Conservation (phyloP, 108 stramenopile genomes). For the Epipyxis sp. region DNA sequence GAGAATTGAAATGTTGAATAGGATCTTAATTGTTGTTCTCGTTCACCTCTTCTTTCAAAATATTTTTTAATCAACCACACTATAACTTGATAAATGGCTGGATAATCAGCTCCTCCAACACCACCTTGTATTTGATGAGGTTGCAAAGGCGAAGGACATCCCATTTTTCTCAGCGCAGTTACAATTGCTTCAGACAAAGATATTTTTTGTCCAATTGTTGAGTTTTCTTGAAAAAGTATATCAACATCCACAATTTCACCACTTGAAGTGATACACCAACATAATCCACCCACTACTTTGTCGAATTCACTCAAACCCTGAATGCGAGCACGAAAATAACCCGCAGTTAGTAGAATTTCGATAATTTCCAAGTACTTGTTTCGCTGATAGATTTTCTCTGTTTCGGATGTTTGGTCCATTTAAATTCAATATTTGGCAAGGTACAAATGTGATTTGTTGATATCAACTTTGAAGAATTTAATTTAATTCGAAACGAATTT, state of each 20-base stretch:
- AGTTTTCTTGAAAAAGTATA: slow-evolving; percentile 36
- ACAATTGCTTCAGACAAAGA: slow-evolving; percentile 34
- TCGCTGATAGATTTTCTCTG: slow-evolving; percentile 24
- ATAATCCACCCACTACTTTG: slow-evolving; percentile 38
- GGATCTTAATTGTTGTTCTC: slow-evolving; percentile 26
- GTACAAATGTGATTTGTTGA: too few species aligned
- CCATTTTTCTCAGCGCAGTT: slow-evolving; percentile 36
- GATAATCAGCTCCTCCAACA: slow-evolving; percentile 36
- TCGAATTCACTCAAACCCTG: slow-evolving; percentile 30
- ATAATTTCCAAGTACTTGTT: slow-evolving; percentile 29
- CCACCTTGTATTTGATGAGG: slow-evolving; percentile 42
- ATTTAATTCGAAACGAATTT: too few species aligned
- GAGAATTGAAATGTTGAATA: slow-evolving; percentile 20
- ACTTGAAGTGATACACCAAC: slow-evolving; percentile 39
- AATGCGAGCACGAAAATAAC: slow-evolving; percentile 37
- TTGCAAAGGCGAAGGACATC: slow-evolving; percentile 26
- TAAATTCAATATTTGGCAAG: not conserved
- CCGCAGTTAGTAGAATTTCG: slow-evolving; percentile 27
- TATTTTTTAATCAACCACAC: slow-evolving; percentile 33
- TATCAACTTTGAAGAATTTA: too few species aligned
- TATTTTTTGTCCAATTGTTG: slow-evolving; percentile 32
- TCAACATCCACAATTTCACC: slow-evolving; percentile 40
- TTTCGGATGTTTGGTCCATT: slow-evolving; percentile 32
- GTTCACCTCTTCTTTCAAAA: slow-evolving; percentile 29
- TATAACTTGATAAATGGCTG: slow-evolving; percentile 32